Base-by-base conservation (phyloP, 169 alveolate species). In the Babesia divergens region DNA sequence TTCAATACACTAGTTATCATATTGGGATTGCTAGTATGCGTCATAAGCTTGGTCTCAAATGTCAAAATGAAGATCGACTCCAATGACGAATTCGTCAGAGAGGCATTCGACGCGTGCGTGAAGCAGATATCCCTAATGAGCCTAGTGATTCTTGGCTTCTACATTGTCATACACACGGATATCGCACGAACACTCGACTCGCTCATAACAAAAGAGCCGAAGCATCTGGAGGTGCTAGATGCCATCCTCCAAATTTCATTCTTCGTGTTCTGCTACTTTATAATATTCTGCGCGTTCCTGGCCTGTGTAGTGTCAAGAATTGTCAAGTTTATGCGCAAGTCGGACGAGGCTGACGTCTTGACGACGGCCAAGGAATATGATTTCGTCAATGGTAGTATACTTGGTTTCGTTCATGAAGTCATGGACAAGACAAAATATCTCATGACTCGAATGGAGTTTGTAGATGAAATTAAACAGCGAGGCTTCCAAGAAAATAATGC, bases 81-180 rank as follows among this genome's bases (percentile, higher is more conserved):
- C 20, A 86, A 88, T 58, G 95, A 91, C 60, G 67, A 71, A 38
- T 91, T 89, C 67, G 66, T 90, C 54, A 81, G 76, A 66, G 90
- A 89, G 47, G 89, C 91, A 14, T 71, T 86, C 60, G 89, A 91
- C 53, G 86, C 89, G 24, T 90, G 93, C 24, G 88, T 82, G 75
- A 83, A 91, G 28, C 95, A 91, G 44, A 84, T 91, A 47, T 89
- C 94, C 11, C 47, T 82, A 42, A 91, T 91, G 43, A 86, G 93
- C 42, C 82, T 91, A n/a, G 85, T 91, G 42, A 87, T 79, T 42
- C 80, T 91, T 20, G 66, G 91, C 5, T 82, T 91, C 31, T 89
- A 94, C 93, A 88, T 91, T 42, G 77, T 77, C 47, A 77, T 91
- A 65, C 95, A 91, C 34, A 77, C 95, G n/a, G 90, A 86, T 32